phyloP scores from a whole-genome alignment of 2,329 filamentous ascomycete genomes.

The Colletotrichum incanum region DNA sequence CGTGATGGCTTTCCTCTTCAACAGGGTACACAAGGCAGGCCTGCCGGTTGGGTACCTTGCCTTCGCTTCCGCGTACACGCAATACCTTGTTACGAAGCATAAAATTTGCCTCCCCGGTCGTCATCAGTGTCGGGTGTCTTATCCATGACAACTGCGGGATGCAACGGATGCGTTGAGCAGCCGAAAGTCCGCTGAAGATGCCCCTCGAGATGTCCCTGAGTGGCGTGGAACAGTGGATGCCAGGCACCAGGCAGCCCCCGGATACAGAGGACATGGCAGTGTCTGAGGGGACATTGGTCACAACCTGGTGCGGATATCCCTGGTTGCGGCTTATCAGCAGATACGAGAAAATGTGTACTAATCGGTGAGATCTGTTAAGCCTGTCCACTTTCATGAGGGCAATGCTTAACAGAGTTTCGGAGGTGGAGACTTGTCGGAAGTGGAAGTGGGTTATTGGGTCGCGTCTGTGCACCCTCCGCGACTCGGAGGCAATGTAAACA shows the following conservation, averaged over 20 bases:
- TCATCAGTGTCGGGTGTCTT: conserved; percentile 5
- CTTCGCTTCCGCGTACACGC: background rate
- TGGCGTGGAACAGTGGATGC: conserved; percentile 33
- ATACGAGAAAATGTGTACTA: conserved; percentile 12
- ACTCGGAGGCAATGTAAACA: conserved; percentile 40
- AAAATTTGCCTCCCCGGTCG: conserved; percentile 21
- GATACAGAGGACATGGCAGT: conserved; percentile 34
- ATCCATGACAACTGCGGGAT: conserved; percentile 25
- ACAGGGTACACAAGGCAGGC: background rate
- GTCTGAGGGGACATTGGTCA: conserved; percentile 32
- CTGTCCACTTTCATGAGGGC: fast-evolving
- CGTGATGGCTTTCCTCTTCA: background rate
- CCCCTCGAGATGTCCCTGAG: conserved; percentile 2
- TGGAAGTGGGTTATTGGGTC: conserved; percentile 18
- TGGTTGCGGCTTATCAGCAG: conserved; percentile 32
- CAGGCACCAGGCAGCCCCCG: conserved; percentile 28
- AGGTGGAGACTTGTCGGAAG: conserved; percentile 19
- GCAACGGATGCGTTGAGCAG: conserved; percentile 25
- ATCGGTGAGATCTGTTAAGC: conserved; percentile 7
- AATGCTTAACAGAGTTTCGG: conserved; percentile 15
- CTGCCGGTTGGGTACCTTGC: background rate
- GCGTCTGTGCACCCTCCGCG: conserved; percentile 38
- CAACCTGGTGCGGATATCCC: conserved; percentile 35
- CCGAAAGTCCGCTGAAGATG: conserved; percentile 37
- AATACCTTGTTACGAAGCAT: conserved; percentile 4